A percentile compares a stretch with the other conserved stretches of the same genome.
Evolutionary conservation across 768 basidiomycete genomes (phyloP).

Genomic region (Hericium coralloides): DNA sequence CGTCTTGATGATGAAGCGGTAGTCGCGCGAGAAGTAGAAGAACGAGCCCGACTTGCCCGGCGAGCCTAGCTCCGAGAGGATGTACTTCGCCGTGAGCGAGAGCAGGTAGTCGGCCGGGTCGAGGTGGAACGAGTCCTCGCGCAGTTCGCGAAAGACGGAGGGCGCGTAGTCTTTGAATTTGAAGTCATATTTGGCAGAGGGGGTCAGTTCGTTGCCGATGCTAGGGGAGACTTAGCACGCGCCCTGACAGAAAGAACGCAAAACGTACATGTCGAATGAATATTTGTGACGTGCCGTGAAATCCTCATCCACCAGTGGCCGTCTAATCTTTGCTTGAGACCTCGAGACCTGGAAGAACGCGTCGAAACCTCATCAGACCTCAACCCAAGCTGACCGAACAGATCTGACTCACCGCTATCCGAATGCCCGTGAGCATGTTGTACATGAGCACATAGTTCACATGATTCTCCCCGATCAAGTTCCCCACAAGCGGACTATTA

Average conservation of each 20-base stretch:
- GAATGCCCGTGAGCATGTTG: slow-evolving; percentile 99
- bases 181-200: slow-evolving; percentile 97
- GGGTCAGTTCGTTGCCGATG: slow-evolving; percentile 95
- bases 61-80: slow-evolving; percentile 93
- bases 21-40: slow-evolving; percentile 98
- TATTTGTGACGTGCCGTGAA: slow-evolving; percentile 87
- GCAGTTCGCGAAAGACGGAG: slow-evolving; percentile 92
- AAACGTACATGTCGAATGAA: slow-evolving; percentile 89
- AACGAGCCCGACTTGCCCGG: slow-evolving; percentile 98
- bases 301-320: slow-evolving; percentile 78
- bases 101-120: slow-evolving; percentile 98
- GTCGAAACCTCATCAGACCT: slow-evolving; percentile 11
- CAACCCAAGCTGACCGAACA: not conserved
- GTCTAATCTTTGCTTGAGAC: slow-evolving; percentile 91
- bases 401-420: slow-evolving; percentile 66
- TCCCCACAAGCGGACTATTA: slow-evolving; percentile 57
- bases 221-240: slow-evolving; percentile 28
- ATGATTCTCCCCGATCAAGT: slow-evolving; percentile 96
- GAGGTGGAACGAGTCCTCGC: slow-evolving; percentile 90
- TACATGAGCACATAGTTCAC: slow-evolving; percentile 99
- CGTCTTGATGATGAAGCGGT: slow-evolving; percentile 99
- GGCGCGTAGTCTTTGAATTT: slow-evolving; percentile 99
- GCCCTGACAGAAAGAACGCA: slow-evolving; percentile 7
- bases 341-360: slow-evolving; percentile 65
- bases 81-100: slow-evolving; percentile 94